Base-by-base conservation (phyloP, 192 early-diverging fungal species). In the Gonapodya prolifera region DNA sequence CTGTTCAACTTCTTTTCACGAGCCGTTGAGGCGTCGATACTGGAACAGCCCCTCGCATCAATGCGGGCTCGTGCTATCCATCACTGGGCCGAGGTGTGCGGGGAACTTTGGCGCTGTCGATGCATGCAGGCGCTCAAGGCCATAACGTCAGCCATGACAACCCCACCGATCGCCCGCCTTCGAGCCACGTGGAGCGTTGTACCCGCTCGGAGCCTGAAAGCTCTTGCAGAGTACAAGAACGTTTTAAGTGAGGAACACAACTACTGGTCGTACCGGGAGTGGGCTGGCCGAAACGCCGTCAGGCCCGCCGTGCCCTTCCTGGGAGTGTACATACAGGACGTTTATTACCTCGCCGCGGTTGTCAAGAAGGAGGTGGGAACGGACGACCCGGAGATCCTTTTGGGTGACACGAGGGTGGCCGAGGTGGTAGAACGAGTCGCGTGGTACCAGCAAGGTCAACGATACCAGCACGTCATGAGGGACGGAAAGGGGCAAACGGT, bases 1-100 rank as follows among this genome's bases (percentile, higher is more conserved):
- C 91, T 91, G 82, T 94, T 94, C 87, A 94, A 94, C 78, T 93
- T 90, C 77, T 75, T 93, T 2, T 91, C 92, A n/a, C 84, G 91
- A 13, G 75, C 91, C 32, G 86, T 94, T 34, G 92, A 94, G 79
- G 86, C 85, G 78, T 86, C 92, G 0, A 89, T 94, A 32, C 77
- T 94, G 32, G 82, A 86, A 34, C 89, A 88, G 0, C 79, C 81
- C 30, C 85, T 88, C 78, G 83, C 89, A 0, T 81, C 85, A 2
- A 83, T 83, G 45, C 80, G 92, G 31, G 91, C 90, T 0, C 83
- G 86, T 45, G 82, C 82, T 30, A 85, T 93, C n/a, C 82, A 86
- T 71, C 84, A 85, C 33, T 94, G 92, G 92, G 87, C 91, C 77
- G 89, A 91, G 76, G 85, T 92, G 1, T 91, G 88, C 0, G 81